These are phyloP conservation scores for Balakata baccata DNA, from an alignment of 345 rosid species.

Conservation along the genomic window DNA sequence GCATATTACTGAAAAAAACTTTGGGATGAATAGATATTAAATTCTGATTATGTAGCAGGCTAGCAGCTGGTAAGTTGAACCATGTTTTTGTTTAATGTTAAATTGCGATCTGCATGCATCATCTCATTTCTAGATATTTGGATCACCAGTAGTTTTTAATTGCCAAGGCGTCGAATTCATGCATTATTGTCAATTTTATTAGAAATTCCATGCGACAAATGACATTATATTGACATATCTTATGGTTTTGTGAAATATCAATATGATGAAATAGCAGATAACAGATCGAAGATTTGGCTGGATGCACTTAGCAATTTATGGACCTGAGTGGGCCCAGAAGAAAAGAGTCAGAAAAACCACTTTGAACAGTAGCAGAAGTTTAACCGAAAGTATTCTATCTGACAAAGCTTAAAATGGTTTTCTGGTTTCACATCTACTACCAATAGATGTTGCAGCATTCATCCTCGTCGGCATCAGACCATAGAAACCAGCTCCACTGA, in stretches of 20 bases:
- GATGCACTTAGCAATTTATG: constrained; percentile 81
- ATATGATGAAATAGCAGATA: constrained; percentile 46
- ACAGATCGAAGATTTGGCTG: constrained; percentile 84
- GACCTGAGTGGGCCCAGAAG: constrained; percentile 86
- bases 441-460: constrained; percentile 12
- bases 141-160: neutral
- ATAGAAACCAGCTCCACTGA: neutral
- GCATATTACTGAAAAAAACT: neutral
- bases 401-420: constrained; percentile 6
- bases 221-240: constrained; percentile 2
- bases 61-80: constrained; percentile 1
- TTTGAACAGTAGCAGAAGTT: constrained; percentile 12
- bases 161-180: neutral
- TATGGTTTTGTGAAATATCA: constrained; percentile 9
- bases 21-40: constrained; percentile 11
- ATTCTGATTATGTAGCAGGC: neutral
- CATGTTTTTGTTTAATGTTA: neutral
- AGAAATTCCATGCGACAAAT: neutral
- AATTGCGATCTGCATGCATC: neutral
- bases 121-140: neutral
- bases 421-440: neutral
- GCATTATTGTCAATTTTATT: neutral
- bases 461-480: constrained; percentile 3
- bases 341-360: constrained; percentile 39
- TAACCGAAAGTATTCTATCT: constrained; percentile 13